Evolutionary conservation across 805 yeast genomes (phyloP).

Genomic region (Yueomyces sinensis): DNA sequence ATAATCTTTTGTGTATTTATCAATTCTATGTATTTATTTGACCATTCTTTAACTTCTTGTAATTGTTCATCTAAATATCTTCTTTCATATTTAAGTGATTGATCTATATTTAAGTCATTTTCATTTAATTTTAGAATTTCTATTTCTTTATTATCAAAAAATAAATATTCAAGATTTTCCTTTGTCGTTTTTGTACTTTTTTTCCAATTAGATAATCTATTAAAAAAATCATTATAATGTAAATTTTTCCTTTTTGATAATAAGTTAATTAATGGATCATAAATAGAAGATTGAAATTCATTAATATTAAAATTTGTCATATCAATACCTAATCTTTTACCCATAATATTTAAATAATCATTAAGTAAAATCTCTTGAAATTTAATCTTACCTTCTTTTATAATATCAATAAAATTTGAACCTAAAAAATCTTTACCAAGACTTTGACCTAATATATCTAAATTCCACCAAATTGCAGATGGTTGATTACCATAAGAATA

Average conservation of each 20-base stretch:
- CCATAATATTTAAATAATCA: slow-evolving; percentile 42
- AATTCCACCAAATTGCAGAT: slow-evolving; percentile 83
- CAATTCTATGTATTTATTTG: slow-evolving; percentile 34
- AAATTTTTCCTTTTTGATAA: slow-evolving; percentile 41
- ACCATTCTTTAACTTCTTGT: slow-evolving; percentile 36
- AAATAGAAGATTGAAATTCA: slow-evolving; percentile 22
- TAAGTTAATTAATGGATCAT: slow-evolving; percentile 50
- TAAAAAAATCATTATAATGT: slow-evolving; percentile 74
- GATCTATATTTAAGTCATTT: too few relatives aligned
- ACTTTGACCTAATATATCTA: slow-evolving; percentile 72
- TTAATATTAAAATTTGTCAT: slow-evolving; percentile 20
- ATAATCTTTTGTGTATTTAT: slow-evolving; percentile 26
- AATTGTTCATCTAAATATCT: slow-evolving; percentile 32
- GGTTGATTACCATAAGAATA: slow-evolving; percentile 82
- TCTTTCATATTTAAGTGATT: too few relatives aligned
- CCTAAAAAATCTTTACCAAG: slow-evolving; percentile 50
- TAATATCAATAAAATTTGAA: neutral
- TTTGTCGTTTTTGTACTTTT: too few relatives aligned
- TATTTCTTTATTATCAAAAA: too few relatives aligned
- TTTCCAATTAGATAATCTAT: too few relatives aligned
- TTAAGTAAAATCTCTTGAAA: slow-evolving; percentile 28
- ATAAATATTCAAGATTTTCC: too few relatives aligned
- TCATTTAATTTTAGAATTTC: too few relatives aligned
- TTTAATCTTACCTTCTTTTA: slow-evolving; percentile 46
- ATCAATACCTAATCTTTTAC: slow-evolving; percentile 55